A percentile compares a stretch with the other conserved stretches of the same genome.
Conservation (phyloP, 495 filamentous ascomycete species). For the Neurospora sp. region DNA sequence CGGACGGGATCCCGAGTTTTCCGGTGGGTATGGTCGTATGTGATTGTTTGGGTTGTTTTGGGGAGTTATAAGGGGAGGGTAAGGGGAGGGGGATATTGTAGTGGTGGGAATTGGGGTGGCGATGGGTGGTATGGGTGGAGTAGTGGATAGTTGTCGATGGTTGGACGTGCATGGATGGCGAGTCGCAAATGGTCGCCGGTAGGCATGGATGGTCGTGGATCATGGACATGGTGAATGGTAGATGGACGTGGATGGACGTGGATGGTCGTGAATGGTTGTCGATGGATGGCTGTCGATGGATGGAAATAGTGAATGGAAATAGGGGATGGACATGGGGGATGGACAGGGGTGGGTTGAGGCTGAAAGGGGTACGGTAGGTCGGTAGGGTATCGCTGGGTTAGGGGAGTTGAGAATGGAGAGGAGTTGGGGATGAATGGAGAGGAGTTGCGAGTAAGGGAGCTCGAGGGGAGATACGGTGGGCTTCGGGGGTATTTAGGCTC, state of each 20-base stretch:
- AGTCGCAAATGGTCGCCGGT: no score
- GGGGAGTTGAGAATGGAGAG: background rate
- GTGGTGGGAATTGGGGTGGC: no score
- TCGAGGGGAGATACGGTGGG: background rate
- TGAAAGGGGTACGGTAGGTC: background rate
- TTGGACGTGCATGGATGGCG: no score
- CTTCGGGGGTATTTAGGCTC: background rate
- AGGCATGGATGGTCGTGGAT: no score
- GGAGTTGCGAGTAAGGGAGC: background rate
- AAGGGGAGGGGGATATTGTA: no score
- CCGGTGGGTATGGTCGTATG: slow-evolving; percentile 1
- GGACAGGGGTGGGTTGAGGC: background rate
- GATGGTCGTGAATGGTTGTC: no score
- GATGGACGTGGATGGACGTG: no score
- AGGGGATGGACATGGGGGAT: background rate
- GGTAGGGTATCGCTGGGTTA: background rate
- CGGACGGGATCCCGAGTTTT: slow-evolving; percentile 43
- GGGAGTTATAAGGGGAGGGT: background rate
- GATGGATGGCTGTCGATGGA: no score
- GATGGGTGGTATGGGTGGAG: no score
- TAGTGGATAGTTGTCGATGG: no score
- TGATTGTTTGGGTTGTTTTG: background rate
- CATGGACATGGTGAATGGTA: no score
- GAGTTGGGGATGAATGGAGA: background rate
- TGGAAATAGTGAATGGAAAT: background rate